Base-by-base conservation (phyloP, 495 filamentous ascomycete genomes). In the Penicillium pulvis region DNA sequence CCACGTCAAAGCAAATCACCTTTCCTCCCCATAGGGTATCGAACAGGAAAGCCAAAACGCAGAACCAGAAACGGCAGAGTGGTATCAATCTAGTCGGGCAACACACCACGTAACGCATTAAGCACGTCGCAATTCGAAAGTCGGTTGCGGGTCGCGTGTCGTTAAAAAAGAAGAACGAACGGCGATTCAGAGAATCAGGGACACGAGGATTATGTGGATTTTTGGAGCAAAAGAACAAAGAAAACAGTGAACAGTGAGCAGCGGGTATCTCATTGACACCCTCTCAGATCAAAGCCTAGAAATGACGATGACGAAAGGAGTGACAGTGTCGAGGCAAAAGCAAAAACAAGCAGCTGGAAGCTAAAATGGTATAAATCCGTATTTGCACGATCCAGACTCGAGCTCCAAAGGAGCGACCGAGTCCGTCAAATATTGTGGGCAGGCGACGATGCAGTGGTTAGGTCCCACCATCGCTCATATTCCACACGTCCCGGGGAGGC, bases 81-180 rank as follows among this genome's bases (percentile, higher is more conserved):
- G 77, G 75, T 80, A 81, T 81, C 79, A 80, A 78, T 81, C 79
- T 80, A 80, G 73, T 70, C 61, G 58, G 66, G 69, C 67, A 71
- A 71, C 66, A 67, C 66, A 71, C 67, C 70, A 66, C 74, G 71
- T 73, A 72, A 73, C 71, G 66, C 67, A 57, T 73, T 68, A 49
- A 14, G 50, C 60, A 61, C 65, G 61, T 62, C 67, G 67, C 74
- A 68, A 69, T 69, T 65, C 65, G 53, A 63, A 45, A 53, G 44
- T 68, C 65, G 63, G 67, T 72, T 71, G 71, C 69, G 68, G 61
- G 66, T 67, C 65, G 68, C 63, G 69, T 64, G 68, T 75, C 74
- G 66, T 75, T n/a, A n/a, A 23, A 23, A 61, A 75, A 76, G 74
- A 76, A 58, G 72, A 77, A 67, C 68, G 75, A 66, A 71, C 53